These are phyloP conservation scores for Ziziphus jujuba DNA, from an alignment of 306 rosid genomes.

Conservation along the genomic window DNA sequence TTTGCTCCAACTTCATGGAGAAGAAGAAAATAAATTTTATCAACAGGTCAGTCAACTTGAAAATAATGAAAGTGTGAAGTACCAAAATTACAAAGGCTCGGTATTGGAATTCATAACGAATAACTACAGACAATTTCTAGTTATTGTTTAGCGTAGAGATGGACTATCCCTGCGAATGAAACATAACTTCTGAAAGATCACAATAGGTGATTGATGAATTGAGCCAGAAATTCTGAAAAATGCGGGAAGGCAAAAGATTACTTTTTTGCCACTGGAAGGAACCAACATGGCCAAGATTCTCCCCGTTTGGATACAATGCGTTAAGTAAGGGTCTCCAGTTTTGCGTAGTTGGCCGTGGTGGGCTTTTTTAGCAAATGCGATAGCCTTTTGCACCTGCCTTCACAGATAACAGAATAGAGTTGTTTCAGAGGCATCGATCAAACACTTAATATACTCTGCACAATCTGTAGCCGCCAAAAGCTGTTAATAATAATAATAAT, in stretches of 20 bases:
- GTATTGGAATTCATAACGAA: no score
- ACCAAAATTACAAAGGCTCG: no score
- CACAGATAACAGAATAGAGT: slow-evolving; percentile 38
- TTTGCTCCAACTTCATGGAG: no score
- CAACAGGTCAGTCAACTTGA: no score
- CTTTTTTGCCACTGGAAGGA: slow-evolving; percentile 83
- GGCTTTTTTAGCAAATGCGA: slow-evolving; percentile 86
- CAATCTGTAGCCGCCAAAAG: slow-evolving; percentile 8
- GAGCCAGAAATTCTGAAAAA: background rate
- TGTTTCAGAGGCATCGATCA: slow-evolving; percentile 41
- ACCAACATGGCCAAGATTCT: slow-evolving; percentile 87
- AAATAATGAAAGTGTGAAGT: no score
- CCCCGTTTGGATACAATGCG: slow-evolving; percentile 91
- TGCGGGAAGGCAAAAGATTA: slow-evolving; percentile 7
- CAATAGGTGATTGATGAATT: no score
- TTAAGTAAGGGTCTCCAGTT: slow-evolving; percentile 92
- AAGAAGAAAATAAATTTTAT: no score
- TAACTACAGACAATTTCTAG: background rate
- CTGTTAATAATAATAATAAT: slow-evolving; percentile 29
- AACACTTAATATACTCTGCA: no score
- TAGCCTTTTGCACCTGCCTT: slow-evolving; percentile 99
- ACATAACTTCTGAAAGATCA: no score
- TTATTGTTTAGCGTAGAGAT: background rate
- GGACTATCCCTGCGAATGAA: no score
- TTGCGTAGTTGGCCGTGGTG: slow-evolving; percentile 83